Percentiles rank a stretch among this genome's conserved stretches.
Evolutionary conservation across 257 asterid genomes (phyloP).

Genomic region (Gentiana macrophylla): DNA sequence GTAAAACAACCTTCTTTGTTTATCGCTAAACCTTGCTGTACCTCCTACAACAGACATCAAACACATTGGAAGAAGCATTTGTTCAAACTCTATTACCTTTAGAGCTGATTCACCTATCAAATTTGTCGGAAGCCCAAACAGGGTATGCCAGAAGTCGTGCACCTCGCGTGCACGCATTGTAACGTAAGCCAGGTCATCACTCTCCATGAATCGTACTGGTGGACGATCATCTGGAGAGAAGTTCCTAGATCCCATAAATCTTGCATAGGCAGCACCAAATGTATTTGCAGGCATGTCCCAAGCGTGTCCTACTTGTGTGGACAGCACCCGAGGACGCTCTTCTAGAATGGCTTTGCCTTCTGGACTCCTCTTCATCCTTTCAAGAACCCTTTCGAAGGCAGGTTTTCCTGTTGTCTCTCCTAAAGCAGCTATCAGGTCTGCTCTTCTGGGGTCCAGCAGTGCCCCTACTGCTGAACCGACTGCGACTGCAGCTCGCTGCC

Average conservation of each 20-base stretch:
- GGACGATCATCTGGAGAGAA: constrained; percentile 96
- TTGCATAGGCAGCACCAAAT: constrained; percentile 93
- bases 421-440: constrained; percentile 82
- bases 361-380: constrained; percentile 66
- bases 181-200: constrained; percentile 82
- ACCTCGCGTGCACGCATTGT: constrained; percentile 97
- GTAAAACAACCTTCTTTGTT: constrained; percentile 69
- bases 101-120: constrained; percentile 85
- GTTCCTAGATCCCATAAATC: constrained; percentile 87
- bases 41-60: constrained; percentile 81
- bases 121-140: constrained; percentile 82
- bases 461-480: constrained; percentile 92
- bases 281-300: constrained; percentile 93
- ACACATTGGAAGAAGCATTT: constrained; percentile 95
- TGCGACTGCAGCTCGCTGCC: constrained; percentile 95
- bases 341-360: constrained; percentile 71
- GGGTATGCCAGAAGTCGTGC: constrained; percentile 95
- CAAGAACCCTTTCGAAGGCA: constrained; percentile 73
- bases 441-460: constrained; percentile 80
- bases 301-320: constrained; percentile 72
- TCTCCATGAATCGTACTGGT: constrained; percentile 93
- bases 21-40: constrained; percentile 62
- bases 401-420: constrained; percentile 95
- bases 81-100: constrained; percentile 89
- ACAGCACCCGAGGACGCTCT: constrained; percentile 87